phyloP scores from a whole-genome alignment of 2,329 filamentous ascomycete species.

The Claviceps paspali region DNA sequence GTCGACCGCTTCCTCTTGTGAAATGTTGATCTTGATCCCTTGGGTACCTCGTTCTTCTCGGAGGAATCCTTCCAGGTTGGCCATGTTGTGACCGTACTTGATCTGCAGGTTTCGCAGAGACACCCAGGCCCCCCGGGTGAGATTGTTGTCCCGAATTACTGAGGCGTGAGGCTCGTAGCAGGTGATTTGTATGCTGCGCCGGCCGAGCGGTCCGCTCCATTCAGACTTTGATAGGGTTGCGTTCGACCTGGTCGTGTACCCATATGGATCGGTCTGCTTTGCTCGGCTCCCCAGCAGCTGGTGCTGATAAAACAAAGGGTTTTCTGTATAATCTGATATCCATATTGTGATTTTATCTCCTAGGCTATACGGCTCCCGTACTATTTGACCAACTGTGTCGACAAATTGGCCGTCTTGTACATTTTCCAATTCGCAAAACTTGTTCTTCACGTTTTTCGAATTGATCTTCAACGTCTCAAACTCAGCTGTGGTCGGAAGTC shows the following conservation, averaged over 20 bases:
- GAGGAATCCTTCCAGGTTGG: conserved; percentile 56
- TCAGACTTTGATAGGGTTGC: conserved; percentile 11
- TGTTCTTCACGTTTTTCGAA: conserved; percentile 33
- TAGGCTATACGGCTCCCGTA: conserved; percentile 31
- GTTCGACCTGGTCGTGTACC: conserved; percentile 28
- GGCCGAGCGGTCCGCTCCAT: conserved; percentile 67
- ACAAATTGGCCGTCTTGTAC: conserved; percentile 40
- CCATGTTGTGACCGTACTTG: conserved; percentile 35
- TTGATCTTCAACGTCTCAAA: conserved; percentile 24
- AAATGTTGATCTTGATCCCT: conserved; percentile 40
- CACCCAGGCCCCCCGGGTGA: conserved; percentile 48
- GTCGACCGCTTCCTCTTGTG: conserved; percentile 26
- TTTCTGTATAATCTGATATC: conserved; percentile 70
- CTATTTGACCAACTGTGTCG: conserved; percentile 58
- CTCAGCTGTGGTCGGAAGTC: conserved; percentile 25
- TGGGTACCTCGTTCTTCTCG: conserved; percentile 38
- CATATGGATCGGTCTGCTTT: conserved; percentile 37
- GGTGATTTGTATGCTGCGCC: conserved; percentile 54
- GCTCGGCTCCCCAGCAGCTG: conserved; percentile 17
- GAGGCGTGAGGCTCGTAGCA: conserved; percentile 53
- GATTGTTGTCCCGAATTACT: conserved; percentile 33
- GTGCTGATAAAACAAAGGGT: conserved; percentile 44
- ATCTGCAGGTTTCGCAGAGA: conserved; percentile 57
- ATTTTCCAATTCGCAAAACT: conserved; percentile 51
- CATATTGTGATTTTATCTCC: conserved; percentile 45